Conservation (phyloP, 2,329 filamentous ascomycete genomes). For the Berkeleyomyces basicola region DNA sequence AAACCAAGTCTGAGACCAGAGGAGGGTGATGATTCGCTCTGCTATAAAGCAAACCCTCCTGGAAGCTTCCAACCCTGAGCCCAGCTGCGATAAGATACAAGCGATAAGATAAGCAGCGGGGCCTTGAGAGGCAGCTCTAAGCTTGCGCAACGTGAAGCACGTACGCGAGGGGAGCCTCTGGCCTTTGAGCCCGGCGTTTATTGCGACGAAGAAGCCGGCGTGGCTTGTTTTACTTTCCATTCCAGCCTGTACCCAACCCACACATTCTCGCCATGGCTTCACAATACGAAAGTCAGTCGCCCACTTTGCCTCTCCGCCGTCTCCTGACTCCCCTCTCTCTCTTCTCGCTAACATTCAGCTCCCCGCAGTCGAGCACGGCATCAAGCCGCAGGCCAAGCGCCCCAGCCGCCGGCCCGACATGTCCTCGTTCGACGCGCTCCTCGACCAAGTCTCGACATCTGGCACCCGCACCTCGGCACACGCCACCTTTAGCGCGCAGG, state of each 20-base stretch:
- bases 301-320: constrained; percentile 11
- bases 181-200: background rate
- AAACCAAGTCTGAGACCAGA: too few species aligned
- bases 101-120: background rate
- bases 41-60: background rate
- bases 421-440: constrained; percentile 43
- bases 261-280: constrained; percentile 30
- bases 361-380: constrained; percentile 39
- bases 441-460: constrained; percentile 31
- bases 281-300: constrained; percentile 36
- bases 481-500: constrained; percentile 15
- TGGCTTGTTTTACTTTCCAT: background rate
- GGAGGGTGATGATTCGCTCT: background rate
- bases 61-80: background rate
- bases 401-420: constrained; percentile 39
- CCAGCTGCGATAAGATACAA: background rate
- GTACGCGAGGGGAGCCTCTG: background rate
- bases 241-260: background rate
- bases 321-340: background rate
- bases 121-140: background rate
- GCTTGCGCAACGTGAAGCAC: background rate
- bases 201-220: too few species aligned
- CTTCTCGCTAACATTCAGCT: background rate
- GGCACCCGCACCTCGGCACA: constrained; percentile 20
- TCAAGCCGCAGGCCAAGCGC: constrained; percentile 17